Percentiles rank a stretch among this genome's conserved stretches.
Evolutionary conservation across 2,329 filamentous ascomycete genomes (phyloP).

Genomic region (Trichoderma cornu-damae): DNA sequence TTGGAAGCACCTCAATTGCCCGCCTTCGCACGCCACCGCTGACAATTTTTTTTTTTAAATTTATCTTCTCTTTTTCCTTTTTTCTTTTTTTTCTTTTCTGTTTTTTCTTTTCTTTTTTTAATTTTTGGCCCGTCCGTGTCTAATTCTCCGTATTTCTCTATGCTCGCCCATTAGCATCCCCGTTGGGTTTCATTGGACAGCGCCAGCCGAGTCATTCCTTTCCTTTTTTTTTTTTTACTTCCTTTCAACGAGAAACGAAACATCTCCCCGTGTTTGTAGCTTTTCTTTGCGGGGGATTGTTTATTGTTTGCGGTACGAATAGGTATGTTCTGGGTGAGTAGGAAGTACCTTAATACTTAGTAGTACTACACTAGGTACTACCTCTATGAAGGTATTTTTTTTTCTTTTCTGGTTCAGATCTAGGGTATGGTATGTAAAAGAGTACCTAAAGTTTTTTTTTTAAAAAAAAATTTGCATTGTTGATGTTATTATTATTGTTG

Average conservation of each 20-base stretch:
- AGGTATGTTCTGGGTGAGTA: background rate
- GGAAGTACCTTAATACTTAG: background rate
- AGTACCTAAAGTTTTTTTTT: too few species aligned
- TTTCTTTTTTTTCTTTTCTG: background rate
- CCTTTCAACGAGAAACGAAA: too few species aligned
- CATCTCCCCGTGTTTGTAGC: background rate
- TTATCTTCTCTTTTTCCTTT: background rate
- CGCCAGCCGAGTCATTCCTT: background rate
- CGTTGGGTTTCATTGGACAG: background rate
- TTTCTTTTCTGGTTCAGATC: too few species aligned
- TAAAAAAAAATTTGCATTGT: too few species aligned
- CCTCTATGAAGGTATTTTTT: too few species aligned
- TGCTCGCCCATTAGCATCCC: background rate
- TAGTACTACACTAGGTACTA: too few species aligned
- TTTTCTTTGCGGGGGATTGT: background rate
- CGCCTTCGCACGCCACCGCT: slow-evolving; percentile 17
- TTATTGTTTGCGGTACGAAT: slow-evolving; percentile 5
- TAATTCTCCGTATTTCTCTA: background rate
- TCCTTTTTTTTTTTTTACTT: too few species aligned
- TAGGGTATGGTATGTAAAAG: too few species aligned
- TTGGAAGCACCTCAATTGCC: slow-evolving; percentile 20
- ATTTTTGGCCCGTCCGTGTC: background rate
- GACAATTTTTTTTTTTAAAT: background rate
- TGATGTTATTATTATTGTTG: too few species aligned
- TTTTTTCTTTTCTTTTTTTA: background rate